Evolutionary conservation across 1,284 basidiomycete genomes (phyloP), one percentile per base, ranked within the genome.

Genomic region (Austroboletus niveus): DNA sequence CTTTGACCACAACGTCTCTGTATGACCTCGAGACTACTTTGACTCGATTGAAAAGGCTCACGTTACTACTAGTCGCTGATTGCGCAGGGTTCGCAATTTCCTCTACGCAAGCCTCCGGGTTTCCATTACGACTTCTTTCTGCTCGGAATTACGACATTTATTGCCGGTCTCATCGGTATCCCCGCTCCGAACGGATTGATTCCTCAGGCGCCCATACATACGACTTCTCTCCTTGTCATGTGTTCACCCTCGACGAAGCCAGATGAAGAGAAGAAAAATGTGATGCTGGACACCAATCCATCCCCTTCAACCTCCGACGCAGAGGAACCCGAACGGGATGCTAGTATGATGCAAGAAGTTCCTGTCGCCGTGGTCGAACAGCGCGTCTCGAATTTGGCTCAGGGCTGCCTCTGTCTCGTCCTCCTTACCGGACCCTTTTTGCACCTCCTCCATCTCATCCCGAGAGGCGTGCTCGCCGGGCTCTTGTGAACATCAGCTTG

Each of bases 111-210:
- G 62, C 94, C 95, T 1, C 88, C 94, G 0, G 95, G 92, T 0
- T 98, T 98, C 66, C 94, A 98, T 62, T 94, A 83, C 59, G 89
- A 92, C 64, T 90, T 92, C 64, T 89, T 94, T 75, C 75, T 94
- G 5, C 82, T 99, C 14, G 96, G 95, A 4, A 77, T 96, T 55
- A 94, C 92, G 0, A 98, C 95, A 0, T 90, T 98, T 61, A 82
- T 98, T 45, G 87, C 94, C 5, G 95, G 94, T 0, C 74, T 98
- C 17, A 77, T 99, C 3, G 95, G 95, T 15, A 66, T 97, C 4
- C 94, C 95, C 0, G 94, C 95, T 0, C 95, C 95, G 0, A 98
- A 98, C 62, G 95, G 94, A 4, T 79, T 96, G 22, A 97, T 99
- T 45, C 95, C 95, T 0, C 96, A 98, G 71, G 95, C 96, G 1